Conservation (phyloP, 2,329 filamentous ascomycete genomes). For the Fusarium buxicola region DNA sequence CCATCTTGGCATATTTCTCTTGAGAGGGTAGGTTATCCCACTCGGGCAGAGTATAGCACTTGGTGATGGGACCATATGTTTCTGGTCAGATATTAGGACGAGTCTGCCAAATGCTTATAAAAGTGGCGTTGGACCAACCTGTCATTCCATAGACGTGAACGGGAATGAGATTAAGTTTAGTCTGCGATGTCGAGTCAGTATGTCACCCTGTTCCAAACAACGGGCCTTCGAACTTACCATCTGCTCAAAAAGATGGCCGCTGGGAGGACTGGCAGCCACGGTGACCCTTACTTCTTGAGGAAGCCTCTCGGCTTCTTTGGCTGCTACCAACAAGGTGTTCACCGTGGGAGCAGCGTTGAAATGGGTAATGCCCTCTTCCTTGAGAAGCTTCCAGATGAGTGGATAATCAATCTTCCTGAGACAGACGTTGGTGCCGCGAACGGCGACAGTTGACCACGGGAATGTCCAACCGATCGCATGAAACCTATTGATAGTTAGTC, state of each 20-base stretch:
- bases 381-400: conserved; percentile 89
- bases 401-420: conserved; percentile 95
- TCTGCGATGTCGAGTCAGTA: conserved; percentile 44
- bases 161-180: conserved; percentile 81
- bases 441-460: conserved; percentile 92
- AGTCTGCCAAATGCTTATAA: not conserved
- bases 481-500: conserved; percentile 58
- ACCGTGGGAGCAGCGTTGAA: conserved; percentile 97
- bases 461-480: conserved; percentile 85
- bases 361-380: conserved; percentile 88
- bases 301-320: conserved; percentile 78
- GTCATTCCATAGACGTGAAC: conserved; percentile 93
- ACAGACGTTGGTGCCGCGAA: conserved; percentile 94
- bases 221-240: conserved; percentile 69
- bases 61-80: conserved; percentile 96
- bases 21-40: conserved; percentile 81
- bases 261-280: conserved; percentile 91
- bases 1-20: conserved; percentile 91
- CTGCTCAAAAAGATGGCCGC: conserved; percentile 89
- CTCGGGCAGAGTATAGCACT: conserved; percentile 85
- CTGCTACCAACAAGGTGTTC: conserved; percentile 89
- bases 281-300: conserved; percentile 82
- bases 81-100: conserved; percentile 56
- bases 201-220: not conserved
- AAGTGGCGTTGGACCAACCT: conserved; percentile 38